phyloP scores from a whole-genome alignment of 257 asterid species.

The Solanum paucissectum region DNA sequence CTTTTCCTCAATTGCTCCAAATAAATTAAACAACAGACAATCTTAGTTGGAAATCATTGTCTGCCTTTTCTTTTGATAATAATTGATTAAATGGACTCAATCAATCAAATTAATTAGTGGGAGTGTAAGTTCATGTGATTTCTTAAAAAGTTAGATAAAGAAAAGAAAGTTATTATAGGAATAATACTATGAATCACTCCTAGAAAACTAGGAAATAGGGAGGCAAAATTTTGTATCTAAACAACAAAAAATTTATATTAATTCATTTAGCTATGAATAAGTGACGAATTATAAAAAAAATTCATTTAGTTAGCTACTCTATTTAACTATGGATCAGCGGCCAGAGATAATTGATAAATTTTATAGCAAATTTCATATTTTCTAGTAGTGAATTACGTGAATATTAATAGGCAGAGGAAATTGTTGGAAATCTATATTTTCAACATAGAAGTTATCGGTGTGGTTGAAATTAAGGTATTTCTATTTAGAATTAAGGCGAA shows the following conservation, averaged over 20 bases:
- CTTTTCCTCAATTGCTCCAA: background rate
- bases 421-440: too few relatives aligned
- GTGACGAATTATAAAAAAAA: background rate
- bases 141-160: background rate
- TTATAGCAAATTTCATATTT: too few relatives aligned
- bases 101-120: background rate
- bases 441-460: too few relatives aligned
- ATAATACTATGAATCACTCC: background rate
- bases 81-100: background rate
- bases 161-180: background rate
- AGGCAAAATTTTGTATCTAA: background rate
- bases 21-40: background rate
- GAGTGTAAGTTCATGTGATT: background rate
- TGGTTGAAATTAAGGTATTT: too few relatives aligned
- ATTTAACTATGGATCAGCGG: too few relatives aligned
- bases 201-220: background rate
- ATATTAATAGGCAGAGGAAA: too few relatives aligned
- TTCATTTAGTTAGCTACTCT: background rate
- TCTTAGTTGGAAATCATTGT: background rate
- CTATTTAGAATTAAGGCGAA: too few relatives aligned
- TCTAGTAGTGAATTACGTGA: too few relatives aligned
- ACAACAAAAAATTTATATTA: rapidly evolving
- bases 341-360: too few relatives aligned
- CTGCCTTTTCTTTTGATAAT: background rate
- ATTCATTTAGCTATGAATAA: background rate